Evolutionary conservation across 148 eudicot species (phyloP).

Genomic region (Diospyros kaki): DNA sequence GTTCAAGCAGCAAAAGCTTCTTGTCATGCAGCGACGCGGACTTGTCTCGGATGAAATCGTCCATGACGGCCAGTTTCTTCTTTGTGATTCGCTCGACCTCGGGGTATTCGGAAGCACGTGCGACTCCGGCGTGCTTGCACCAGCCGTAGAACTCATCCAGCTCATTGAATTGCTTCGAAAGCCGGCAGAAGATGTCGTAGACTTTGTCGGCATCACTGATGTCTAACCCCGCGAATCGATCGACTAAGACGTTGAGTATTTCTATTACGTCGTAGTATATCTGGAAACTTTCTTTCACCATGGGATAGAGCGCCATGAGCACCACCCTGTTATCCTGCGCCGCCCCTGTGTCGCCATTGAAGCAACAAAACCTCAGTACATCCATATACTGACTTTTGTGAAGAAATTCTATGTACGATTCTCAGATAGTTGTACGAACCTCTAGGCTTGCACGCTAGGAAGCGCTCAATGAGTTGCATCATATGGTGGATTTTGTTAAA

Average conservation of each 20-base stretch:
- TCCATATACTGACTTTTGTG: too few species aligned
- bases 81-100: constrained; percentile 58
- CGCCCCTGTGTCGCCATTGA: constrained; percentile 36
- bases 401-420: too few species aligned
- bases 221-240: constrained; percentile 59
- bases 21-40: constrained; percentile 22
- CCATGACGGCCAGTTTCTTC: constrained; percentile 73
- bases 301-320: constrained; percentile 56
- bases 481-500: constrained; percentile 46
- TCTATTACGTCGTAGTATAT: constrained; percentile 63
- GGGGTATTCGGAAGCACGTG: constrained; percentile 71
- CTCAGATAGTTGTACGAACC: constrained; percentile 27
- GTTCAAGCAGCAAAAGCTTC: constrained; percentile 11
- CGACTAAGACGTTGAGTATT: constrained; percentile 44
- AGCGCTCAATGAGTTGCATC: constrained; percentile 72
- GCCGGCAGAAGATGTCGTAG: constrained; percentile 44
- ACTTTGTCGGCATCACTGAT: constrained; percentile 48
- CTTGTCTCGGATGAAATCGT: constrained; percentile 57
- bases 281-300: constrained; percentile 62
- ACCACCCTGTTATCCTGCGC: constrained; percentile 62
- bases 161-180: constrained; percentile 77
- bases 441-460: constrained; percentile 78
- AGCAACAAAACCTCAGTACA: neutral
- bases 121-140: constrained; percentile 52
- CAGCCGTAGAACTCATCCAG: constrained; percentile 59